phyloP scores from a whole-genome alignment of 768 basidiomycete genomes.

The Gymnopilus dilepis region DNA sequence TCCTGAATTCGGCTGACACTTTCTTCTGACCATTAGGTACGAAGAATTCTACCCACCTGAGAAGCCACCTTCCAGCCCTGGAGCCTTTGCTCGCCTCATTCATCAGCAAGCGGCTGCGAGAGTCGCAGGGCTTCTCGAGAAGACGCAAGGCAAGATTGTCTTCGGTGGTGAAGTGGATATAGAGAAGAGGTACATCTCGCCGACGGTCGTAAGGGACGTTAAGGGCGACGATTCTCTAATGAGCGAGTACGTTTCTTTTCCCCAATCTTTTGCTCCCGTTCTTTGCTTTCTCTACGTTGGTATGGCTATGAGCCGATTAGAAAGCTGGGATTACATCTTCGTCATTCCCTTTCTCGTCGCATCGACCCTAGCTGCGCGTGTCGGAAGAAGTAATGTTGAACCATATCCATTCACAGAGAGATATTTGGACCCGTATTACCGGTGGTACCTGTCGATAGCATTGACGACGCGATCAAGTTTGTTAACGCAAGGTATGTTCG shows the following conservation, averaged over 20 bases:
- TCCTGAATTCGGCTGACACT: background rate
- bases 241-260: slow-evolving; percentile 59
- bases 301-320: background rate
- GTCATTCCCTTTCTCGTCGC: background rate
- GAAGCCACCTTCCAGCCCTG: slow-evolving; percentile 43
- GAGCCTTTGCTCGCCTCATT: slow-evolving; percentile 58
- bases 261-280: background rate
- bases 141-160: slow-evolving; percentile 67
- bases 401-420: slow-evolving; percentile 51
- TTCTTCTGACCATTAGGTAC: slow-evolving; percentile 46
- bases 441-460: slow-evolving; percentile 68
- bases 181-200: slow-evolving; percentile 65
- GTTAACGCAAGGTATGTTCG: slow-evolving; percentile 59
- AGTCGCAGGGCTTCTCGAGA: slow-evolving; percentile 64
- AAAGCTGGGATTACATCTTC: background rate
- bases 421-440: slow-evolving; percentile 86
- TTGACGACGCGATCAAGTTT: slow-evolving; percentile 75
- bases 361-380: background rate
- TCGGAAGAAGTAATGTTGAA: background rate
- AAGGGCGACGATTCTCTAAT: slow-evolving; percentile 70
- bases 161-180: slow-evolving; percentile 68
- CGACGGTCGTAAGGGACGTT: slow-evolving; percentile 74
- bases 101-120: slow-evolving; percentile 53
- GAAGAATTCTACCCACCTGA: slow-evolving; percentile 60
- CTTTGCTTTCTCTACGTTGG: background rate